Base-by-base conservation (phyloP, 108 stramenopile species). In the Stephanodiscus triporus region DNA sequence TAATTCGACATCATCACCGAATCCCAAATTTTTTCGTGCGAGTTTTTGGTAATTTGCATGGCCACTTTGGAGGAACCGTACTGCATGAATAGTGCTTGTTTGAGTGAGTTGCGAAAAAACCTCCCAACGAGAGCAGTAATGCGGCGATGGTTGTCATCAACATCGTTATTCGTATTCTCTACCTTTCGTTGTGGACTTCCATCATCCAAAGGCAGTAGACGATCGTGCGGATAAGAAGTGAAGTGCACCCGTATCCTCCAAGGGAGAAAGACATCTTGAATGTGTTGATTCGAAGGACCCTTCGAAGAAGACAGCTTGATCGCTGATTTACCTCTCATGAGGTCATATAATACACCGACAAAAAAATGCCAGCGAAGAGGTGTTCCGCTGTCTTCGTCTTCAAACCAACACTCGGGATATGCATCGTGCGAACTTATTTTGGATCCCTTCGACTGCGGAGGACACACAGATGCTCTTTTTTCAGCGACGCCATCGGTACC, bases 241-340 rank as follows among this genome's bases (percentile, higher is more conserved):
- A 95, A 95, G 77, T 95, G 93, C 10, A 95, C 47, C 72, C 83
- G 77, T 54, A 95, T 78, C 48, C 82, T 87, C 93, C 93, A 95
- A 0, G 93, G 93, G 16, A 95, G 19, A 17, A 76, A 37, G 24
- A 47, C 63, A 14, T 40, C 26, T 32, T 38, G 26, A 56, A 40
- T 48, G 22, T 42, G 53, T 65, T 43, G 40, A 51, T 71, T 13
- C 47, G 38, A 42, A 19, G 40, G 29, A 48, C 17, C 14, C 22
- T 60, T 30, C 16, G 36, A 2, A 38, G 63, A 69, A 14, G 66
- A 47, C 19, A 60, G 19, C 32, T 56, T 49, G 22, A 73, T 9
- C 0, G 58, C 55, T 20, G 37, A 40, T 61, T 32, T 70, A 13
- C 74, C 80, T 50, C 75, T 69, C 64, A 71, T 76, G 37, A 80